These are phyloP conservation scores for Exophiala aquamarina DNA, from an alignment of 2,329 filamentous ascomycete genomes.

Conservation along the genomic window DNA sequence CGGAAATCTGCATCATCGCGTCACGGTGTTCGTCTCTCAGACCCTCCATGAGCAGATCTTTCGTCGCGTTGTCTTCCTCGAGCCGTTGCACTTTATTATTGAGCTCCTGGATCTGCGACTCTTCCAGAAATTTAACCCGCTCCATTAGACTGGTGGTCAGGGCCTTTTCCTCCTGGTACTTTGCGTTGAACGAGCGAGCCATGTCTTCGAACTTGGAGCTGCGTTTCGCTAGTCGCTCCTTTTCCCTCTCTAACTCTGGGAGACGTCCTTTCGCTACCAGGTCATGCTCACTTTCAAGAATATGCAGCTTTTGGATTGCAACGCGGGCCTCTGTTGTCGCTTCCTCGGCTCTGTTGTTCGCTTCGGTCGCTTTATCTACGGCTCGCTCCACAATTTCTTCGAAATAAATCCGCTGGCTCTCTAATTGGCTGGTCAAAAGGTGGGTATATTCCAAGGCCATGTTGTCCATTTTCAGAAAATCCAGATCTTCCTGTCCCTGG, in stretches of 20 bases:
- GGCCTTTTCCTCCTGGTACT: slow-evolving; percentile 82
- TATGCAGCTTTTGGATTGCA: slow-evolving; percentile 34
- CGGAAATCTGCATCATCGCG: slow-evolving; percentile 28
- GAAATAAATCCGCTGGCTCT: slow-evolving; percentile 89
- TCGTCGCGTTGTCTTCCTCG: slow-evolving; percentile 30
- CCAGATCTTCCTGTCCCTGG: slow-evolving; percentile 26
- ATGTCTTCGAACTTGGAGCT: slow-evolving; percentile 72
- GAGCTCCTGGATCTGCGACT: slow-evolving; percentile 55
- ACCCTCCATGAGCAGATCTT: slow-evolving; percentile 27
- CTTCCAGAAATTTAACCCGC: slow-evolving; percentile 67
- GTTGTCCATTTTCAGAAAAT: slow-evolving; percentile 64
- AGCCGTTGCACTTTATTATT: slow-evolving; percentile 40
- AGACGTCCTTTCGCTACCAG: slow-evolving; percentile 40
- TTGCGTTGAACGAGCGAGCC: slow-evolving; percentile 71
- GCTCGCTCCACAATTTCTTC: slow-evolving; percentile 88
- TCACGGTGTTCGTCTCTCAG: slow-evolving; percentile 26
- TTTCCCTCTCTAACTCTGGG: slow-evolving; percentile 69
- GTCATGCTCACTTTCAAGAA: slow-evolving; percentile 20
- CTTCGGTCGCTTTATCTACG: slow-evolving; percentile 81
- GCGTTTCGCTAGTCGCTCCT: slow-evolving; percentile 66
- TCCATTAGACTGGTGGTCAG: slow-evolving; percentile 78
- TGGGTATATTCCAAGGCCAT: slow-evolving; percentile 95
- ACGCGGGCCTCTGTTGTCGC: slow-evolving; percentile 67
- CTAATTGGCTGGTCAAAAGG: slow-evolving; percentile 86
- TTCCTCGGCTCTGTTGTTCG: slow-evolving; percentile 61